Evolutionary conservation across 2,329 filamentous ascomycete species (phyloP).

Genomic region (Graphilbum fragrans): DNA sequence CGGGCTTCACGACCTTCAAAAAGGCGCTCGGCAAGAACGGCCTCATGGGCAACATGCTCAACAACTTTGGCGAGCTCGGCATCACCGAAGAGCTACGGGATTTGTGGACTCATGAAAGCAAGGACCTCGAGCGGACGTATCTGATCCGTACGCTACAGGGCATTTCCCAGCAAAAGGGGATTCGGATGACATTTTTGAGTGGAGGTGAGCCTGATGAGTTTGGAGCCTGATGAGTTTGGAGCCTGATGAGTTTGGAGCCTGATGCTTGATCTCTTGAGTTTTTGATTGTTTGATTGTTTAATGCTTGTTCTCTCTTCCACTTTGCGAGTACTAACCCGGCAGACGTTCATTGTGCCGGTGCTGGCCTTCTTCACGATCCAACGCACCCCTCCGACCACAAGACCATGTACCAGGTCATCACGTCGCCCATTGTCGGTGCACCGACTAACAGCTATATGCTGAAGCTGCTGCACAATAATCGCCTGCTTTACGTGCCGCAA

Average conservation of each 20-base stretch:
- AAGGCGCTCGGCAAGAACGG: slow-evolving; percentile 92
- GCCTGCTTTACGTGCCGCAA: slow-evolving; percentile 76
- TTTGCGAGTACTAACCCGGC: background rate
- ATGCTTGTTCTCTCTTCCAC: background rate
- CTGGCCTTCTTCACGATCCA: slow-evolving; percentile 89
- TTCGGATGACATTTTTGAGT: slow-evolving; percentile 94
- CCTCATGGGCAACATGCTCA: slow-evolving; percentile 89
- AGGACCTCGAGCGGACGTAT: slow-evolving; percentile 94
- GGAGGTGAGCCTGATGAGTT: too few species aligned
- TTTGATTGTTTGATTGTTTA: background rate
- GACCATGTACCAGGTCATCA: slow-evolving; percentile 95
- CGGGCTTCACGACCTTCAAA: slow-evolving; percentile 90
- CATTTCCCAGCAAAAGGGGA: slow-evolving; percentile 86
- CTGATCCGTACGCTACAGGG: slow-evolving; percentile 91
- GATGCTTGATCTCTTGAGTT: background rate
- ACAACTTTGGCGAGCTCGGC: slow-evolving; percentile 92
- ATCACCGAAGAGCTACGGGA: slow-evolving; percentile 89
- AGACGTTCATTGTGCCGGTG: slow-evolving; percentile 83
- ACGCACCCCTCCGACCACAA: slow-evolving; percentile 87
- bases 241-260: too few species aligned
- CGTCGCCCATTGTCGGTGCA: slow-evolving; percentile 81
- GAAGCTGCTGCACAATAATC: slow-evolving; percentile 91
- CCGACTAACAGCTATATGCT: slow-evolving; percentile 77
- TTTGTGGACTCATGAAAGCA: slow-evolving; percentile 96
- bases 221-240: too few species aligned